phyloP scores from a whole-genome alignment of 2,329 filamentous ascomycete species.

The Lithohypha guttulata region DNA sequence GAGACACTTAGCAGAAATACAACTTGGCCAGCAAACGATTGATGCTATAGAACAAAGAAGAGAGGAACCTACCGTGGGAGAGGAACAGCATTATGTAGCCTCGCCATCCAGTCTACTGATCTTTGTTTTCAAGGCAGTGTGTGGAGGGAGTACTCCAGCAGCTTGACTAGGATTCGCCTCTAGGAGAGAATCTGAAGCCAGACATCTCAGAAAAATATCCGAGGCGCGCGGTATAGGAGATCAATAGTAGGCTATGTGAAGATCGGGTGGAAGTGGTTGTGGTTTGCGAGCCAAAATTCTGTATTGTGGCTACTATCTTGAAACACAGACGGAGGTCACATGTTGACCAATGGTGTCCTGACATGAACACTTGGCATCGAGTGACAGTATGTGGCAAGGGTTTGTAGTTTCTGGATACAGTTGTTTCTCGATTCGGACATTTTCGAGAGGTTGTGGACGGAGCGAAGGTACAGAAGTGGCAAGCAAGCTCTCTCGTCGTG shows the following conservation, averaged over 20 bases:
- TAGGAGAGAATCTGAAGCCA: constrained; percentile 5
- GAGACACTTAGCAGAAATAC: background rate
- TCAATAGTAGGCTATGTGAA: constrained; percentile 1
- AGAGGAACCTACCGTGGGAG: constrained; percentile 1
- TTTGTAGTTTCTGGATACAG: background rate
- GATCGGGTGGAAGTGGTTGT: background rate
- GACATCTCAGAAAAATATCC: constrained; percentile 4
- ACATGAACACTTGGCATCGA: no score
- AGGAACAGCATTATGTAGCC: constrained; percentile 8
- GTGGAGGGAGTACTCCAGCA: no score
- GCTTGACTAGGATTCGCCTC: no score
- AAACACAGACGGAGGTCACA: constrained; percentile 4
- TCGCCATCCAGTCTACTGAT: background rate
- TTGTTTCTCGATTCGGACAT: background rate
- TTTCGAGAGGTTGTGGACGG: background rate
- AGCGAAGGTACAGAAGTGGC: background rate
- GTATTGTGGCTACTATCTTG: constrained; percentile 1
- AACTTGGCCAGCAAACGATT: constrained; percentile 8
- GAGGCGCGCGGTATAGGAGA: constrained; percentile 7
- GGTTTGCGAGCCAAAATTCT: background rate
- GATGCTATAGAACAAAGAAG: constrained; percentile 1
- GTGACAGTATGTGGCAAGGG: background rate
- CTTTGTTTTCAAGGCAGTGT: background rate
- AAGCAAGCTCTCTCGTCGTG: constrained; percentile 1
- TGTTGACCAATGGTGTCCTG: background rate